phyloP scores from a whole-genome alignment of 352 stramenopile genomes.

The Pelagophyceae sp. region DNA sequence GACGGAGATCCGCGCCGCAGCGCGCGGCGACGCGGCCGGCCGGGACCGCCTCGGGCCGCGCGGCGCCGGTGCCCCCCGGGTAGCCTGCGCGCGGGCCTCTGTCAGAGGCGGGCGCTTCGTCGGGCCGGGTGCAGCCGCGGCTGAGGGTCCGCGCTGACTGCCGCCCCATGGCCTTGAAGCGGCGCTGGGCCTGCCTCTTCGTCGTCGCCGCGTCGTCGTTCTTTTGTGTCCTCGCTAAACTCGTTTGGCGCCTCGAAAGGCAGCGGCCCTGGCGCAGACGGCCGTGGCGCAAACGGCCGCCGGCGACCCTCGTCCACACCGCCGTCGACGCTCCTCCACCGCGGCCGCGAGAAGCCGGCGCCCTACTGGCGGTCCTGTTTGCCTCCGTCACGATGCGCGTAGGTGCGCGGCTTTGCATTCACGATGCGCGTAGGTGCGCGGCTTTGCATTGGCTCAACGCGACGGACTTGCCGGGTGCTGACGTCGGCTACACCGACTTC shows the following conservation, averaged over 20 bases:
- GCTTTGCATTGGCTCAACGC: neutral
- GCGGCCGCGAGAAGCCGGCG: neutral
- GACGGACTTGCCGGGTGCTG: neutral
- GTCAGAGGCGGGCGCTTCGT: too few relatives aligned
- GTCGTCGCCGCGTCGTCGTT: neutral
- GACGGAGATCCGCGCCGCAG: too few relatives aligned
- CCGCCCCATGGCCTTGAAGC: too few relatives aligned
- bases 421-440: neutral
- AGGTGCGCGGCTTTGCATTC: neutral
- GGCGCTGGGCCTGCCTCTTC: too few relatives aligned
- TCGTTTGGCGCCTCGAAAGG: neutral
- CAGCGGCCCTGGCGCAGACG: neutral
- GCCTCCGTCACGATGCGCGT: neutral
- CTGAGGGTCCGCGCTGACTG: too few relatives aligned
- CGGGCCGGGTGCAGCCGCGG: too few relatives aligned
- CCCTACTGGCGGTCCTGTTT: neutral
- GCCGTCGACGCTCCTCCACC: neutral
- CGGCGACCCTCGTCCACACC: neutral
- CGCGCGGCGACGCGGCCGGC: too few relatives aligned
- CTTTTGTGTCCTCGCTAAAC: neutral
- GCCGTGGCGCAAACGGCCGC: neutral
- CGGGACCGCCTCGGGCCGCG: too few relatives aligned
- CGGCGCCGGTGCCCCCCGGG: too few relatives aligned
- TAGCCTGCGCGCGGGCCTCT: too few relatives aligned
- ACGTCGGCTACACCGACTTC: neutral